Percentiles rank a stretch among this genome's conserved stretches.
These are phyloP conservation scores for Beauveria brongniartii DNA, from an alignment of 2,329 filamentous ascomycete species.

Conservation along the genomic window DNA sequence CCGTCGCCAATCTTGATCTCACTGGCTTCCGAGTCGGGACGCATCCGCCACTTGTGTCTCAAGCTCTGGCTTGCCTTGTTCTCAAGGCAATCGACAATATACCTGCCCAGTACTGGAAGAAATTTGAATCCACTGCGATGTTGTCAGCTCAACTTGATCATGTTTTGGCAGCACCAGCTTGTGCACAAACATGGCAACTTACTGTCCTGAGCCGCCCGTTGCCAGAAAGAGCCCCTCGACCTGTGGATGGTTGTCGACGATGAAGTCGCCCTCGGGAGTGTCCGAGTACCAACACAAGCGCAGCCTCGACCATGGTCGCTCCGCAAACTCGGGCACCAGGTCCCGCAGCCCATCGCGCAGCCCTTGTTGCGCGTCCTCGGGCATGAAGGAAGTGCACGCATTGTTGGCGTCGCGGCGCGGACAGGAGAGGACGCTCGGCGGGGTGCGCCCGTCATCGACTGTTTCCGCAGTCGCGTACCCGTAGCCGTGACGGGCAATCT, in stretches of 20 bases:
- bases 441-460: constrained; percentile 14
- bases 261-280: constrained; percentile 55
- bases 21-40: constrained; percentile 5
- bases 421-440: constrained; percentile 20
- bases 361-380: constrained; percentile 42
- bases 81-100: constrained; percentile 26
- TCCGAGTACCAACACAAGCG: constrained; percentile 59
- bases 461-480: constrained; percentile 37
- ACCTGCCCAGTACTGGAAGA: constrained; percentile 18
- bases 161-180: too few relatives aligned
- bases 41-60: constrained; percentile 24
- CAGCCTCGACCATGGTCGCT: constrained; percentile 41
- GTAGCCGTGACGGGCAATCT: constrained; percentile 52
- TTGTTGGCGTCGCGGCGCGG: constrained; percentile 29
- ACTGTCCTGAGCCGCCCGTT: constrained; percentile 39
- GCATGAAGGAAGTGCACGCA: constrained; percentile 34
- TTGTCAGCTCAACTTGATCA: background rate
- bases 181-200: constrained; percentile 4
- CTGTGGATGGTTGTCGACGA: constrained; percentile 48
- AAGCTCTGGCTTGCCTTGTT: constrained; percentile 21
- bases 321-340: constrained; percentile 45
- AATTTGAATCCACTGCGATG: constrained; percentile 20
- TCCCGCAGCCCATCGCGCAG: constrained; percentile 43
- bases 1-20: constrained; percentile 20
- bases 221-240: constrained; percentile 39